These are phyloP conservation scores for Skeletonema grethae DNA, from an alignment of 108 stramenopile species.

Conservation along the genomic window DNA sequence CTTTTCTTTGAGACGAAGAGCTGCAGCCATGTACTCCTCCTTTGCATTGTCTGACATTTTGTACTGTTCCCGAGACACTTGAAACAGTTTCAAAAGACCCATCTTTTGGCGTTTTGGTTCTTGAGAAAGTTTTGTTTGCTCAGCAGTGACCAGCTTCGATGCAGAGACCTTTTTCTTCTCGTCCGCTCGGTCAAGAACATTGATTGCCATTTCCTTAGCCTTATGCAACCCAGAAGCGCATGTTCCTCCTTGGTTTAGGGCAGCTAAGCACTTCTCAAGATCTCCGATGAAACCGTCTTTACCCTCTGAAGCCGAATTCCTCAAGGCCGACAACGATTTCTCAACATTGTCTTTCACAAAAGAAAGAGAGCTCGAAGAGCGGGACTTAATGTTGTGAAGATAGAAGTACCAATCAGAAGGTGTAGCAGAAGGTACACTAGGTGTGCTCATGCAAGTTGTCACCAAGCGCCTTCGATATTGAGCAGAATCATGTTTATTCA, in stretches of 20 bases:
- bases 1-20: slow-evolving; percentile 74
- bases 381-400: slow-evolving; percentile 69
- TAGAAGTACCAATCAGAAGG: slow-evolving; percentile 68
- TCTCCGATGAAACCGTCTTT: slow-evolving; percentile 22
- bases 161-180: slow-evolving; percentile 42
- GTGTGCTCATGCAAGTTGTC: slow-evolving; percentile 45
- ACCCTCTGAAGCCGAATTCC: not conserved
- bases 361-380: slow-evolving; percentile 9
- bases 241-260: slow-evolving; percentile 21
- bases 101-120: slow-evolving; percentile 51
- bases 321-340: slow-evolving; percentile 32
- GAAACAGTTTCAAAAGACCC: slow-evolving; percentile 57
- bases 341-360: slow-evolving; percentile 36
- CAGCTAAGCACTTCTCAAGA: slow-evolving; percentile 50
- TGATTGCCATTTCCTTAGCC: slow-evolving; percentile 39
- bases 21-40: slow-evolving; percentile 84
- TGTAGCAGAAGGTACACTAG: slow-evolving; percentile 55
- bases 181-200: slow-evolving; percentile 54
- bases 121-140: slow-evolving; percentile 7
- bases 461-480: slow-evolving; percentile 41
- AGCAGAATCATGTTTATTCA: slow-evolving; percentile 30
- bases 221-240: slow-evolving; percentile 22
- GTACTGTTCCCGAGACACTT: slow-evolving; percentile 52
- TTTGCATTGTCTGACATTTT: slow-evolving; percentile 58
- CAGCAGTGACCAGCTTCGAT: no score